These are phyloP conservation scores for Crithidia expoeki DNA, from an alignment of 208 protist genomes.

Conservation along the genomic window DNA sequence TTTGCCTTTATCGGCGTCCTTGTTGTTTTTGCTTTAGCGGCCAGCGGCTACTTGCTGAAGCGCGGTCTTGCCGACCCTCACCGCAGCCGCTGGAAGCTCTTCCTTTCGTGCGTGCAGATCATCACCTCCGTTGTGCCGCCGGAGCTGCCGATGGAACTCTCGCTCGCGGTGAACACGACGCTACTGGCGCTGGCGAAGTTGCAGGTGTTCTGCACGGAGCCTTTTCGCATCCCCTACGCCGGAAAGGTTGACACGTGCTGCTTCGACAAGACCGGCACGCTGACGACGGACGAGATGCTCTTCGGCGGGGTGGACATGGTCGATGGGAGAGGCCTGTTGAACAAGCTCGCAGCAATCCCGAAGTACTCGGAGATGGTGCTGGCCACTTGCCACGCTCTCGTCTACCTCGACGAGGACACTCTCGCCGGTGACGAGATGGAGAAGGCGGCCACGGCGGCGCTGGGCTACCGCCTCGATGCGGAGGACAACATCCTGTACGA, in stretches of 20 bases:
- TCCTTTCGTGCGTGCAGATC: constrained; percentile 98
- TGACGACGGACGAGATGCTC: constrained; percentile 96
- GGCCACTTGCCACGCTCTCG: constrained; percentile 90
- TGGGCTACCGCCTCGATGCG: constrained; percentile 86
- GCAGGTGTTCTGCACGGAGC: constrained; percentile 96
- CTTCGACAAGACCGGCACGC: constrained; percentile 99
- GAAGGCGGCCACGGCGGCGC: constrained; percentile 87
- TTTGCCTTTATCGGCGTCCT: constrained; percentile 97
- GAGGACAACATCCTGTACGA: constrained; percentile 80
- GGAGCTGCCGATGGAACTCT: constrained; percentile 99
- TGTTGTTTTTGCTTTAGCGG: constrained; percentile 96
- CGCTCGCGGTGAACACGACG: constrained; percentile 98
- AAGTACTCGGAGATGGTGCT: constrained; percentile 79
- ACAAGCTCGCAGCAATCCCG: constrained; percentile 79
- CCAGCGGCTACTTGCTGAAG: constrained; percentile 95
- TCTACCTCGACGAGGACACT: constrained; percentile 86
- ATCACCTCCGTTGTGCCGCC: constrained; percentile 99
- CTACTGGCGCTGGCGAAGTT: constrained; percentile 92
- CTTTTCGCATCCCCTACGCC: constrained; percentile 99
- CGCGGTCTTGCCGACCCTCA: constrained; percentile 83
- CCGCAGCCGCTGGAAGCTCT: constrained; percentile 95
- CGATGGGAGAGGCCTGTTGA: constrained; percentile 90
- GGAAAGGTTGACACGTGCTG: constrained; percentile 98
- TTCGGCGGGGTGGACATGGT: constrained; percentile 89
- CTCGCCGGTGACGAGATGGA: constrained; percentile 97